Conservation (phyloP, 179 eudicot genomes). For the Drosera spatulata region DNA sequence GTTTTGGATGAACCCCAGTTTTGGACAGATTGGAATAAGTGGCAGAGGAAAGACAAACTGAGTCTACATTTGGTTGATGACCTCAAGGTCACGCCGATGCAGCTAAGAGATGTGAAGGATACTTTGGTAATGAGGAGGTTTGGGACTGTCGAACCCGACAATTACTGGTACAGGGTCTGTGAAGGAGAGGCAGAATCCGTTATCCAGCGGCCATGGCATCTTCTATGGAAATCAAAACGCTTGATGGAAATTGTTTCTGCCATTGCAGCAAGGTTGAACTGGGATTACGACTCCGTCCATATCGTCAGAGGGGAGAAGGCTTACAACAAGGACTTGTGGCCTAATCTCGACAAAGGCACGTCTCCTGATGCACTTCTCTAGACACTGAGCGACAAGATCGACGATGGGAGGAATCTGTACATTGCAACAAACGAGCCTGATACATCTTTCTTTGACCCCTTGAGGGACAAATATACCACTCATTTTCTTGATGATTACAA, state of each 20-base stretch:
- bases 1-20: constrained; percentile 77
- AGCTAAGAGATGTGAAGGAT: constrained; percentile 54
- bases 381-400: too few species aligned
- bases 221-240: constrained; percentile 82
- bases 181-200: constrained; percentile 16
- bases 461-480: too few species aligned
- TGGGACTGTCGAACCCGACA: constrained; percentile 81
- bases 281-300: constrained; percentile 57
- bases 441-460: too few species aligned
- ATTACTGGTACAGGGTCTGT: constrained; percentile 85
- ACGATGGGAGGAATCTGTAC: too few species aligned
- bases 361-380: constrained; percentile 3
- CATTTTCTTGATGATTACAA: too few species aligned
- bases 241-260: constrained; percentile 81
- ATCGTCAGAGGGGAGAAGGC: constrained; percentile 16
- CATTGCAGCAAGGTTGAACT: constrained; percentile 66
- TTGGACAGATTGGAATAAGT: constrained; percentile 76
- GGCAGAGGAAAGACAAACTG: constrained; percentile 60
- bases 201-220: constrained; percentile 83
- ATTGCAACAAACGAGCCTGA: too few species aligned
- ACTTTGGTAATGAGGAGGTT: constrained; percentile 76
- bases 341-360: constrained; percentile 37
- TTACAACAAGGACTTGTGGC: constrained; percentile 55
- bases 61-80: constrained; percentile 70
- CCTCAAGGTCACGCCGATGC: constrained; percentile 66